A percentile compares a stretch with the other conserved stretches of the same genome.
Evolutionary conservation across 129 eudicot species (phyloP).

Genomic region (Pittosporum tobira): DNA sequence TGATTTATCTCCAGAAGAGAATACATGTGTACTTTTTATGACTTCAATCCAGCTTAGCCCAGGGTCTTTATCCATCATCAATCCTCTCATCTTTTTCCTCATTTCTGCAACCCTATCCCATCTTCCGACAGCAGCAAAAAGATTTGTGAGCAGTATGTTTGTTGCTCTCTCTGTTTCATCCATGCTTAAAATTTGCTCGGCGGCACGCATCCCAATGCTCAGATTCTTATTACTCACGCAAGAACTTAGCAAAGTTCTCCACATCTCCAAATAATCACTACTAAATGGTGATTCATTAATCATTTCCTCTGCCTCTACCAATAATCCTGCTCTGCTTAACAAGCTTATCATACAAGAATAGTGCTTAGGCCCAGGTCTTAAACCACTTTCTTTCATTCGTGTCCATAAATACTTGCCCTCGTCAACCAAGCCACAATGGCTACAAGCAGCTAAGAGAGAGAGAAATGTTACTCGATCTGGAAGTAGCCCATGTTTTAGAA

Average conservation of each 20-base stretch:
- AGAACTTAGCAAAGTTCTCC: constrained; percentile 65
- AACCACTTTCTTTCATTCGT: constrained; percentile 46
- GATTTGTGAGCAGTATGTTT: constrained; percentile 36
- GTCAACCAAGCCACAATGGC: constrained; percentile 62
- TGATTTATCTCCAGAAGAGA: constrained; percentile 58
- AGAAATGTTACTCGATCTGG: constrained; percentile 69
- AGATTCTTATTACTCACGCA: constrained; percentile 43
- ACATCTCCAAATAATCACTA: constrained; percentile 34
- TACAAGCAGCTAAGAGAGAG: constrained; percentile 64
- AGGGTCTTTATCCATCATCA: constrained; percentile 46
- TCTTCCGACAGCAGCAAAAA: constrained; percentile 47
- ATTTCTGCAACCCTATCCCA: constrained; percentile 61
- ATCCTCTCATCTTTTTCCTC: constrained; percentile 47
- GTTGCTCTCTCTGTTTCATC: constrained; percentile 46
- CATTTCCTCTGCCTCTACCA: constrained; percentile 57
- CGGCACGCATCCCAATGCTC: constrained; percentile 44
- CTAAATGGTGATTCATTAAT: constrained; percentile 33
- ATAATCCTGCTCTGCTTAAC: constrained; percentile 66
- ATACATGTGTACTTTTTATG: constrained; percentile 30
- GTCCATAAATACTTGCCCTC: constrained; percentile 55
- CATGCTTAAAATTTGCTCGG: constrained; percentile 33
- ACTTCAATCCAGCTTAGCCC: constrained; percentile 78
- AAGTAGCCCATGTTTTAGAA: constrained; percentile 30
- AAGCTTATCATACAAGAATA: constrained; percentile 68
- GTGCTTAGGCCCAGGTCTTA: constrained; percentile 56